phyloP scores from a whole-genome alignment of 306 rosid species.

The Ziziphus jujuba region DNA sequence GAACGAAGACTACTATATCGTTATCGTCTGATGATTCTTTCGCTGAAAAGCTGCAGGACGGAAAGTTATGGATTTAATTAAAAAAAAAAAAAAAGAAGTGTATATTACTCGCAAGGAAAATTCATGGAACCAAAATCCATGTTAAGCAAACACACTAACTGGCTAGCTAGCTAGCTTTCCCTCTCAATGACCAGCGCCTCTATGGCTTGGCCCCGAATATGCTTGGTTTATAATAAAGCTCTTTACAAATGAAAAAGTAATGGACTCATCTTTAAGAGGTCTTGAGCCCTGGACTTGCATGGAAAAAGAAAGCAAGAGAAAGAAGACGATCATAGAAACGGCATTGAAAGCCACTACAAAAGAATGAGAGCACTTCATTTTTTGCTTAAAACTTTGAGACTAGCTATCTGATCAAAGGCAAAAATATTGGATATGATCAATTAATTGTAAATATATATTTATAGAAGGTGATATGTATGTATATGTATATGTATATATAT shows the following conservation, averaged over 20 bases:
- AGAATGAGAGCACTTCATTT: slow-evolving; percentile 34
- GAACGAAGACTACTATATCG: no score
- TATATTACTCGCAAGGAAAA: no score
- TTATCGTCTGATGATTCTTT: no score
- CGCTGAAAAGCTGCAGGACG: no score
- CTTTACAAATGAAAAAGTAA: background rate
- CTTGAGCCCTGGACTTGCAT: slow-evolving; percentile 46
- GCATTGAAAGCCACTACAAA: slow-evolving; percentile 29
- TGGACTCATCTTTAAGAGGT: slow-evolving; percentile 20
- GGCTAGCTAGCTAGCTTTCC: background rate
- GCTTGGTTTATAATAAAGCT: slow-evolving; percentile 25
- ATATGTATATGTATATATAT: no score
- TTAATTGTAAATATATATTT: no score
- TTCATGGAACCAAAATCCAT: no score
- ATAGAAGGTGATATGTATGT: no score
- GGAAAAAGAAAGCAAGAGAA: slow-evolving; percentile 42
- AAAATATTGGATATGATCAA: background rate
- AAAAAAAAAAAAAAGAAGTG: no score
- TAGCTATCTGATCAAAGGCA: background rate
- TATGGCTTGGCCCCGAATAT: slow-evolving; percentile 45
- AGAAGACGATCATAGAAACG: slow-evolving; percentile 38
- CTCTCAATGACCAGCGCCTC: slow-evolving; percentile 42
- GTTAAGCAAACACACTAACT: no score
- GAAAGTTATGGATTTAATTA: no score
- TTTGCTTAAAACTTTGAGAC: background rate